These are phyloP conservation scores for Pichia phayaonensis DNA, from an alignment of 805 yeast genomes.

Conservation along the genomic window DNA sequence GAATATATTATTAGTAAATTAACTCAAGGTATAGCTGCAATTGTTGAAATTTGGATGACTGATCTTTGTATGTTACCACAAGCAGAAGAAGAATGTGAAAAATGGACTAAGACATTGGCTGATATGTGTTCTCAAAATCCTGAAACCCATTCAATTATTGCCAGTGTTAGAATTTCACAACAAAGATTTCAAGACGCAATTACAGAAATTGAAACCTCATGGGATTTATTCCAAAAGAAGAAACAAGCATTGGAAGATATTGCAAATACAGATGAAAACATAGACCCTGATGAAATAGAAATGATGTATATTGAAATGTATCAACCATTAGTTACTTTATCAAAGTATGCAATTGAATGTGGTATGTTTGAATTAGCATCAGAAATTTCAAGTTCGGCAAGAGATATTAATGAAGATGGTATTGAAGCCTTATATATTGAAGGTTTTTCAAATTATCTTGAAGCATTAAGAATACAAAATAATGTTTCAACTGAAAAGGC, in stretches of 20 bases:
- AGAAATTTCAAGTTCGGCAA: constrained; percentile 55
- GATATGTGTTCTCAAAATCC: constrained; percentile 54
- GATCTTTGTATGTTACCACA: constrained; percentile 90
- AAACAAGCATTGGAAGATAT: constrained; percentile 42
- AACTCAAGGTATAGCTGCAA: constrained; percentile 71
- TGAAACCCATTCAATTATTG: constrained; percentile 74
- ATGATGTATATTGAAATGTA: constrained; percentile 56
- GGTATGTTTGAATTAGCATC: constrained; percentile 61
- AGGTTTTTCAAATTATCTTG: constrained; percentile 61
- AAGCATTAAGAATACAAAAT: constrained; percentile 32
- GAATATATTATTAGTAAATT: constrained; percentile 47
- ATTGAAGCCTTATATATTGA: constrained; percentile 78
- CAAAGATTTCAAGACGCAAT: constrained; percentile 66
- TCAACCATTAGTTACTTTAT: constrained; percentile 65
- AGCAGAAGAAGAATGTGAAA: constrained; percentile 78
- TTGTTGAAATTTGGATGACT: constrained; percentile 96
- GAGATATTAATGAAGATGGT: constrained; percentile 78
- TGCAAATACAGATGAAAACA: constrained; percentile 19
- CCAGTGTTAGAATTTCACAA: constrained; percentile 87
- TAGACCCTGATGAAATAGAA: constrained; percentile 36
- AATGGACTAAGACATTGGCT: constrained; percentile 57
- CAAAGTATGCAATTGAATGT: constrained; percentile 72
- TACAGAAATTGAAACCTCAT: constrained; percentile 56
- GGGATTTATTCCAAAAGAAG: constrained; percentile 57
- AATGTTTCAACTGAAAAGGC: constrained; percentile 12